Evolutionary conservation across 352 stramenopile genomes (phyloP).

Genomic region (Pythium aristosporum): DNA sequence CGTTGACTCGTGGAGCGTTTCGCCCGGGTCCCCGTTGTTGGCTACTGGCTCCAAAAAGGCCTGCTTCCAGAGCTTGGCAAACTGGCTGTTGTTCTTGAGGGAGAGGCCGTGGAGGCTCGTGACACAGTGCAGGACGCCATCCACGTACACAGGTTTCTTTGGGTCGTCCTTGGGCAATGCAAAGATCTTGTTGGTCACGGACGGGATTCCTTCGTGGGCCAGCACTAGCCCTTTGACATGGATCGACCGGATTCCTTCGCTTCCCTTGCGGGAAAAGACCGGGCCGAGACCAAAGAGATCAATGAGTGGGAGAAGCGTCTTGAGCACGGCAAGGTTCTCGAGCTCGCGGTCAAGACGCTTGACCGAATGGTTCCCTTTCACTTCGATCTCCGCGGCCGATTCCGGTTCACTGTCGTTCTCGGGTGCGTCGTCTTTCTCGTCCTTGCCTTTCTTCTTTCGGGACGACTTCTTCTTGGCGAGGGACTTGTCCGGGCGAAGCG

Average conservation of each 20-base stretch:
- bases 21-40: neutral
- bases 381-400: constrained; percentile 20
- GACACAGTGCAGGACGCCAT: constrained; percentile 57
- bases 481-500: constrained; percentile 13
- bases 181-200: constrained; percentile 46
- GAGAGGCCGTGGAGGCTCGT: constrained; percentile 42
- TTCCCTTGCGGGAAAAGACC: constrained; percentile 56
- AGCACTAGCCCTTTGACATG: constrained; percentile 55
- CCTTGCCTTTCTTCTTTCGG: constrained; percentile 8
- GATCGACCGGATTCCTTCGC: constrained; percentile 37
- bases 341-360: constrained; percentile 22
- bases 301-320: constrained; percentile 17
- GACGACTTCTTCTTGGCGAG: constrained; percentile 17
- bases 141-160: constrained; percentile 43
- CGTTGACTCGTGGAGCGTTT: constrained; percentile 29
- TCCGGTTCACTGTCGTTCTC: constrained; percentile 7
- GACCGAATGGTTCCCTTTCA: constrained; percentile 14
- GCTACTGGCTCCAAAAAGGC: constrained; percentile 26
- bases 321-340: constrained; percentile 16
- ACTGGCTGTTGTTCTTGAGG: constrained; percentile 50
- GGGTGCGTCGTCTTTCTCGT: neutral
- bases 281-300: constrained; percentile 30
- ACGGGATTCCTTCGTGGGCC: constrained; percentile 43
- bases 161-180: constrained; percentile 32
- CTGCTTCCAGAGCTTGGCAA: constrained; percentile 45